Percentiles rank a stretch among this genome's conserved stretches.
Evolutionary conservation across 129 eudicot species (phyloP).

Genomic region (Tagetes patula): DNA sequence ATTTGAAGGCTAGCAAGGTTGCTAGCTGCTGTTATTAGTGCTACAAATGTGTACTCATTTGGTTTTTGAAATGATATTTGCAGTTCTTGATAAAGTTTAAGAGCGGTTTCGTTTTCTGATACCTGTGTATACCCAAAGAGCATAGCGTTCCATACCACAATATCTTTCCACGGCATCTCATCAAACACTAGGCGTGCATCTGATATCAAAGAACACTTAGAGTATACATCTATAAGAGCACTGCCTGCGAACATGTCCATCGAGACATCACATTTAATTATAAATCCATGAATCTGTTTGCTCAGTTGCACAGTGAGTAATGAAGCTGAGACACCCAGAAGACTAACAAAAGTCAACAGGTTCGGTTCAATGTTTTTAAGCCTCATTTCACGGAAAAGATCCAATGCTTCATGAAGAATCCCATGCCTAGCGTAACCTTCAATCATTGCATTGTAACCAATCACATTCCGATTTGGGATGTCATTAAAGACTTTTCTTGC

Average conservation of each 20-base stretch:
- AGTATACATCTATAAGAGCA: slow-evolving; percentile 65
- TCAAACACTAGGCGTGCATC: slow-evolving; percentile 61
- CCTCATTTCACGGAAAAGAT: slow-evolving; percentile 67
- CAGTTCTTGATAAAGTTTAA: slow-evolving; percentile 50
- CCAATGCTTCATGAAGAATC: slow-evolving; percentile 48
- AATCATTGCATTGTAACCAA: slow-evolving; percentile 71
- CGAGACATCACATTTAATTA: slow-evolving; percentile 42
- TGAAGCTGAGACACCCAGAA: slow-evolving; percentile 64
- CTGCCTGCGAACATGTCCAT: slow-evolving; percentile 47
- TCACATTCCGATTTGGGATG: slow-evolving; percentile 30
- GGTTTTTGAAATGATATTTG: slow-evolving; percentile 39
- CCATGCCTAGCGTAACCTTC: slow-evolving; percentile 63
- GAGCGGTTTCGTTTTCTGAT: slow-evolving; percentile 52
- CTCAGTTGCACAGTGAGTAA: slow-evolving; percentile 41
- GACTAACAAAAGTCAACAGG: slow-evolving; percentile 65
- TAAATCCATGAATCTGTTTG: slow-evolving; percentile 57
- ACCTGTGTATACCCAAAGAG: slow-evolving; percentile 58
- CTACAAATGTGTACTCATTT: slow-evolving; percentile 57
- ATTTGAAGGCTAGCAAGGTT: slow-evolving; percentile 51
- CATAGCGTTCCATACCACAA: slow-evolving; percentile 73
- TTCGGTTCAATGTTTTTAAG: slow-evolving; percentile 39
- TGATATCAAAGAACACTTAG: slow-evolving; percentile 40
- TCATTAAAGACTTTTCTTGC: slow-evolving; percentile 50
- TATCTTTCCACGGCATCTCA: slow-evolving; percentile 55
- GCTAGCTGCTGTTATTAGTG: slow-evolving; percentile 57